These are phyloP conservation scores for Camellia oleifera DNA, from an alignment of 179 eudicot species.

Conservation along the genomic window DNA sequence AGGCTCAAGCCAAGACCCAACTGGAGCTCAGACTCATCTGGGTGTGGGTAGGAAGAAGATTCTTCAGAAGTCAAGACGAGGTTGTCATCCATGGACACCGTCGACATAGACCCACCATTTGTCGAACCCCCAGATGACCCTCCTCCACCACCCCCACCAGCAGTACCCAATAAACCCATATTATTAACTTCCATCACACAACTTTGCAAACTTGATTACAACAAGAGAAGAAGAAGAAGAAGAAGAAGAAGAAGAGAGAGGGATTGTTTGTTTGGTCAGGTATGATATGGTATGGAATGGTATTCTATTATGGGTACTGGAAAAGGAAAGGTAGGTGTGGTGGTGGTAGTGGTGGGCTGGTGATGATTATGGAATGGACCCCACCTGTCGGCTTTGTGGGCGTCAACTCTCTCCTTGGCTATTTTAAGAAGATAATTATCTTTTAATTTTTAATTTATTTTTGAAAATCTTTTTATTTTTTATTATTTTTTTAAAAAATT, in stretches of 20 bases:
- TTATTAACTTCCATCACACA: conserved; percentile 24
- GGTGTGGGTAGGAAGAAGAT: conserved; percentile 57
- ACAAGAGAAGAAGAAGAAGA: background rate
- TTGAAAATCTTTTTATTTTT: too few relatives aligned
- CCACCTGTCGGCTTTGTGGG: conserved; percentile 50
- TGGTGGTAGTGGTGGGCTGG: conserved; percentile 17
- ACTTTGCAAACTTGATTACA: background rate
- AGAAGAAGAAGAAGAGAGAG: background rate
- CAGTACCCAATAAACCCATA: conserved; percentile 18
- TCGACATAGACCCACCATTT: conserved; percentile 51
- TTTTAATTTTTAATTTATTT: too few relatives aligned
- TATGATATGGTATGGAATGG: background rate
- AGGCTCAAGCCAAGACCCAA: conserved; percentile 79
- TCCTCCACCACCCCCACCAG: conserved; percentile 22
- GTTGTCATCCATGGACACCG: conserved; percentile 37
- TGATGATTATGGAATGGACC: conserved; percentile 28
- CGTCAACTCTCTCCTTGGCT: conserved; percentile 30
- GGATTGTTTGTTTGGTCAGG: background rate
- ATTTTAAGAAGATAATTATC: too few relatives aligned
- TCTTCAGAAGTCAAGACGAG: conserved; percentile 31
- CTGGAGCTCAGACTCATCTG: conserved; percentile 68
- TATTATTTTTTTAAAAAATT: too few relatives aligned
- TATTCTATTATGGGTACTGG: background rate
- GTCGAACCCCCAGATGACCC: conserved; percentile 19
- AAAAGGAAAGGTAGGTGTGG: conserved; percentile 9